These are phyloP conservation scores for Chaetomium fimeti DNA, from an alignment of 495 filamentous ascomycete genomes.

Conservation along the genomic window DNA sequence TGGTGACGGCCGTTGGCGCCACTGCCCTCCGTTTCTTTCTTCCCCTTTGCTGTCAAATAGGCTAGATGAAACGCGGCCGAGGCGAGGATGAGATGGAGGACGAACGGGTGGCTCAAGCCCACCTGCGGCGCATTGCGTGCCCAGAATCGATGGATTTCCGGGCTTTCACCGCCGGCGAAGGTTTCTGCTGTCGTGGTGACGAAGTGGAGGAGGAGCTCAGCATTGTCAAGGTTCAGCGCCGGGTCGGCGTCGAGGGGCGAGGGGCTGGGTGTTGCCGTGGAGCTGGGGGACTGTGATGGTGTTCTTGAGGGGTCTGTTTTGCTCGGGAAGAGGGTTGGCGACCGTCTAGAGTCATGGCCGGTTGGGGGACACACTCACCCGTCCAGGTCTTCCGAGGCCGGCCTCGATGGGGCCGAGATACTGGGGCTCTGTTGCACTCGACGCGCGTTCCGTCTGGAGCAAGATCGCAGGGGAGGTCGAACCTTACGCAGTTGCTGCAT, in stretches of 20 bases:
- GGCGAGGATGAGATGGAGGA: slow-evolving; percentile 1
- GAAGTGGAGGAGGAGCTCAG: slow-evolving; percentile 10
- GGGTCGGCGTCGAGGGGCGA: not conserved
- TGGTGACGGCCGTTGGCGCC: not conserved
- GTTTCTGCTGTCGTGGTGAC: not conserved
- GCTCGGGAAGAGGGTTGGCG: not conserved
- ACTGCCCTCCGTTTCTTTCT: not conserved
- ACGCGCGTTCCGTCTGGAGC: not conserved
- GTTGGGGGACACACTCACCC: no score
- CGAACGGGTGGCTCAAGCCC: not conserved
- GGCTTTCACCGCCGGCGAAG: not conserved
- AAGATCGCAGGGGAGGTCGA: slow-evolving; percentile 4
- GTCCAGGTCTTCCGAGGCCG: slow-evolving; percentile 3
- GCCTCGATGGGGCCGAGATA: not conserved
- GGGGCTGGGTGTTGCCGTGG: not conserved
- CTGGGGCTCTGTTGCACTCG: not conserved
- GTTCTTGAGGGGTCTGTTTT: not conserved
- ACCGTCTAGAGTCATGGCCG: no score
- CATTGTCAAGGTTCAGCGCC: not conserved
- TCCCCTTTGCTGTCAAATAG: not conserved
- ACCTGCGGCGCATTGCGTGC: slow-evolving; percentile 5
- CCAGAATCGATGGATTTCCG: not conserved
- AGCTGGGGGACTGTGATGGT: not conserved
- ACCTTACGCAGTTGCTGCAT: slow-evolving; percentile 5
- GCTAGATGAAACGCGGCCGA: slow-evolving; percentile 4